These are phyloP conservation scores for Globisporangium splendens DNA, from an alignment of 352 stramenopile genomes.

Conservation along the genomic window DNA sequence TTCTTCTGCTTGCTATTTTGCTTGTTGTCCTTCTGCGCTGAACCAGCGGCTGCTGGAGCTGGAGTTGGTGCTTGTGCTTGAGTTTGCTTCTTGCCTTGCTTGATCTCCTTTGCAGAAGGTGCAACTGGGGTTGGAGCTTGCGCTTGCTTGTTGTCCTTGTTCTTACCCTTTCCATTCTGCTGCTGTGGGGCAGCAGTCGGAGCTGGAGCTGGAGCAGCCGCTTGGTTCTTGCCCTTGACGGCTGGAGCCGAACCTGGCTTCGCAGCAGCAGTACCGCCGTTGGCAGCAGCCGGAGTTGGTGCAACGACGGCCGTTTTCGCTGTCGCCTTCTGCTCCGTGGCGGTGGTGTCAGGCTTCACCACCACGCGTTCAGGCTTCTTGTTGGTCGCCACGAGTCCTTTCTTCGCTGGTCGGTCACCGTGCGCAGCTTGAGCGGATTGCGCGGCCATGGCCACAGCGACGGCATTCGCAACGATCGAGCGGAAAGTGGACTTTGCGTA, in stretches of 20 bases:
- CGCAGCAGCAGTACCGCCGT: not conserved
- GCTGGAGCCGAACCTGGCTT: not conserved
- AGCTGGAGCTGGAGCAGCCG: not conserved
- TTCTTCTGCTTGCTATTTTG: constrained; percentile 5
- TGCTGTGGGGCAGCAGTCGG: not conserved
- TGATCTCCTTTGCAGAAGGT: constrained; percentile 2
- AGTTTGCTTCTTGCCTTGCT: constrained; percentile 2
- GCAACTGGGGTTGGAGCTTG: not conserved
- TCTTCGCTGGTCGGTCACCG: constrained; percentile 5
- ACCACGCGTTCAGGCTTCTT: constrained; percentile 9
- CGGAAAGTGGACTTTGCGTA: constrained; percentile 14
- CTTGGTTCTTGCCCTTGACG: constrained; percentile 7
- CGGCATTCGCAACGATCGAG: constrained; percentile 7
- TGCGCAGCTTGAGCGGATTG: constrained; percentile 2
- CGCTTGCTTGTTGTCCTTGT: constrained; percentile 1
- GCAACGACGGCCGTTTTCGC: constrained; percentile 5
- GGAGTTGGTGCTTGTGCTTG: not conserved
- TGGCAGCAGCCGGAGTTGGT: not conserved
- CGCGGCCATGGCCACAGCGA: constrained; percentile 6
- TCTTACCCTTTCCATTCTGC: not conserved
- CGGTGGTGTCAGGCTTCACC: constrained; percentile 4
- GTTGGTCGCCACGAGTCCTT: constrained; percentile 10
- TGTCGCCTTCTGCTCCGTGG: not conserved
- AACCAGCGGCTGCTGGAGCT: not conserved
- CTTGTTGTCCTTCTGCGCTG: constrained; percentile 1